Percentiles rank a stretch among this genome's conserved stretches.
Conservation (phyloP, 768 basidiomycete species). For the Leccinum boreale region DNA sequence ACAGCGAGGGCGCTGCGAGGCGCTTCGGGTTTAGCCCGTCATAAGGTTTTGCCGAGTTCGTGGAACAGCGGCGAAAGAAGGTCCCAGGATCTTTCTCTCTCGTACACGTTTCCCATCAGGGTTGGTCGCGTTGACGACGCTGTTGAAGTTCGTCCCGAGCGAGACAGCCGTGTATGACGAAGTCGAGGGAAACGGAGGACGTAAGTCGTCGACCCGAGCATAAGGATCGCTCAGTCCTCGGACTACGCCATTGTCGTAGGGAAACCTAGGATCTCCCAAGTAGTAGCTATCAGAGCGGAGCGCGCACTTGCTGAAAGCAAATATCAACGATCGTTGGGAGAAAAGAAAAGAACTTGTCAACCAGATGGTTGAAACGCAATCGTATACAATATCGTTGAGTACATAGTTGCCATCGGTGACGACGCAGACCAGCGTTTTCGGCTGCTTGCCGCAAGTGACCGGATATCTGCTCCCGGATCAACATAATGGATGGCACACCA, state of each 20-base stretch:
- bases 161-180: background rate
- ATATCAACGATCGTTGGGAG: slow-evolving; percentile 3
- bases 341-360: slow-evolving; percentile 9
- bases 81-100: background rate
- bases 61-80: background rate
- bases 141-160: slow-evolving; percentile 5
- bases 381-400: background rate
- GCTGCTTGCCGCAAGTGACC: too few species aligned
- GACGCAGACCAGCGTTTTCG: too few species aligned
- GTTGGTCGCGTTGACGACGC: slow-evolving; percentile 6
- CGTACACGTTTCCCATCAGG: slow-evolving; percentile 7
- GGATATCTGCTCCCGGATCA: too few species aligned
- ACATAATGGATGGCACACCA: too few species aligned
- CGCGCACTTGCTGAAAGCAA: too few species aligned
- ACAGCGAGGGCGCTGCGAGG: background rate
- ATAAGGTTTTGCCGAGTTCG: slow-evolving; percentile 1
- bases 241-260: background rate
- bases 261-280: too few species aligned
- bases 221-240: background rate
- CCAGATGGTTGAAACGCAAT: slow-evolving; percentile 8
- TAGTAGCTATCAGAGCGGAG: too few species aligned
- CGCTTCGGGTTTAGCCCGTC: background rate
- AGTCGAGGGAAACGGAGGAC: background rate
- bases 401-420: too few species aligned
- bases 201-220: background rate